These are phyloP conservation scores for Elsinoe arachidis DNA, from an alignment of 2,329 filamentous ascomycete species.

Conservation along the genomic window DNA sequence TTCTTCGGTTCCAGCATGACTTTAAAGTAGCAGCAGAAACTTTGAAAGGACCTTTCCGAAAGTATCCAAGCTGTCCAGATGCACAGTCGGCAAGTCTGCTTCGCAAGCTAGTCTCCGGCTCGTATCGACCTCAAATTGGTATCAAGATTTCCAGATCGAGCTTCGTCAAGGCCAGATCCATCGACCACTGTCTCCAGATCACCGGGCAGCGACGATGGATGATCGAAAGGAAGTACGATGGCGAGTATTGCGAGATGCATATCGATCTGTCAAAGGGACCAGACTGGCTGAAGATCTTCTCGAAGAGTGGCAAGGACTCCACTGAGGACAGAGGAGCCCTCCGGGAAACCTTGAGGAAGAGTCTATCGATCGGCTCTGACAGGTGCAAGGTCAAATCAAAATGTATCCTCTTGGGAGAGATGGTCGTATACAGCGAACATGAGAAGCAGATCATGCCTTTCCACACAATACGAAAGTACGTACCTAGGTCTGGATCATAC, in stretches of 20 bases:
- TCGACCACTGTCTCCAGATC: slow-evolving; percentile 66
- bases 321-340: slow-evolving; percentile 59
- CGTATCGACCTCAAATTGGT: slow-evolving; percentile 32
- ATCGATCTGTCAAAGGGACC: slow-evolving; percentile 53
- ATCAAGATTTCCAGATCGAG: slow-evolving; percentile 39
- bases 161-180: slow-evolving; percentile 41
- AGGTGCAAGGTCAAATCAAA: slow-evolving; percentile 52
- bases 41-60: slow-evolving; percentile 37
- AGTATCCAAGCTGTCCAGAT: slow-evolving; percentile 32
- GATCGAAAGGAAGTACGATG: slow-evolving; percentile 75
- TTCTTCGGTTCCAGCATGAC: slow-evolving; percentile 62
- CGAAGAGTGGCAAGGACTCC: slow-evolving; percentile 85
- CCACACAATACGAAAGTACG: slow-evolving; percentile 72
- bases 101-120: slow-evolving; percentile 32
- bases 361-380: slow-evolving; percentile 52
- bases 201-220: slow-evolving; percentile 54
- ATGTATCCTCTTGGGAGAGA: slow-evolving; percentile 77
- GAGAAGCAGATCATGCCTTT: slow-evolving; percentile 62
- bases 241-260: slow-evolving; percentile 82
- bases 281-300: slow-evolving; percentile 68
- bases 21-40: slow-evolving; percentile 53
- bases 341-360: slow-evolving; percentile 54
- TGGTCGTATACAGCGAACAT: slow-evolving; percentile 67
- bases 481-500: slow-evolving; percentile 61
- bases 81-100: slow-evolving; percentile 24